Base-by-base conservation (phyloP, 2,329 filamentous ascomycete species). In the Microcyclospora pomicola region DNA sequence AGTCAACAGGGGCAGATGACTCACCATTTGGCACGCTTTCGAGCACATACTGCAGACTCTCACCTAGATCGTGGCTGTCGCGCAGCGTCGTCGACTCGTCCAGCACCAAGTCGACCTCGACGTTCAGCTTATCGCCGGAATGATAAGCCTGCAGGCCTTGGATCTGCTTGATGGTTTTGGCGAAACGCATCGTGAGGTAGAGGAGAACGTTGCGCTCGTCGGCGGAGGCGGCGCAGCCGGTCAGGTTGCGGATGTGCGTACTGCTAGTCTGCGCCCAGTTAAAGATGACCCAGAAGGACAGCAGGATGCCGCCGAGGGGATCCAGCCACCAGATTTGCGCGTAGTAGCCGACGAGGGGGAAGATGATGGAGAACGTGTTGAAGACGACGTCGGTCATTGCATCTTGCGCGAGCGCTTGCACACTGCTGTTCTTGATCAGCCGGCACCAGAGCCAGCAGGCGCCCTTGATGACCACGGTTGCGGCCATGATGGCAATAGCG, bases 101-200 rank as follows among this genome's bases (percentile, higher is more conserved):
- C 31, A 92, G 70, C 27, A 92, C 82, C 46, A 91, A 81, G 57
- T 92, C 84, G 9, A 88, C 82, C 51, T 80, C 75, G 16, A 88
- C 82, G 46, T 84, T 86, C 41, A 91, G 69, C 65, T 86, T 87
- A 58, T 91, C 84, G 16, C 84, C 84, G 0, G 79, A 77, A 52
- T 92, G 84, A 56, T 91, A 92, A 2, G 84, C 84, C 48, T 86
- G 79, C 39, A 91, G 64, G 27, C 84, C 84, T 56, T 91, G 84
- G 43, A 92, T 91, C 55, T 84, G 79, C 53, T 75, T 77, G 54
- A 95, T 92, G 10, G 82, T 81, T 48, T 82, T 84, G 33, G 86
- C 86, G 55, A 94, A 94, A 14, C 87, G 80, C 82, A 94, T 93
- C 1, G 86, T 91, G 49, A 93, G 72, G 61, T 95, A 95, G 1